These are phyloP conservation scores for Chaetothyriales sp. DNA, from an alignment of 2,329 filamentous ascomycete genomes.

Conservation along the genomic window DNA sequence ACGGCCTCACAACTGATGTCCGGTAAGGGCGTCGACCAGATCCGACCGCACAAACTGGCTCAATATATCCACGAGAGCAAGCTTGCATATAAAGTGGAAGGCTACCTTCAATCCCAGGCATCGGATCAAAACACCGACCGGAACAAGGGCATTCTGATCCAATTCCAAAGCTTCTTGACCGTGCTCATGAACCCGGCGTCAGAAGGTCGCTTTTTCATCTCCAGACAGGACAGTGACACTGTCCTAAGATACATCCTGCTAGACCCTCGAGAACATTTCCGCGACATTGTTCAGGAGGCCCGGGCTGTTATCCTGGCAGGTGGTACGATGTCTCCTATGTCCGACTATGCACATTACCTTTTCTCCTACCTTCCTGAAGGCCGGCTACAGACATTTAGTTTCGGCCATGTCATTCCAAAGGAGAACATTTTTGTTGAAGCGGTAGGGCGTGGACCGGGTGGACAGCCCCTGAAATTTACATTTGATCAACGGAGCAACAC, in stretches of 20 bases:
- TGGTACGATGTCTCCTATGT: conserved; percentile 95
- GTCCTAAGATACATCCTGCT: conserved; percentile 72
- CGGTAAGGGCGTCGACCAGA: conserved; percentile 80
- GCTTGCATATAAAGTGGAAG: conserved; percentile 84
- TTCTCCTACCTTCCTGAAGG: conserved; percentile 55
- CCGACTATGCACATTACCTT: conserved; percentile 73
- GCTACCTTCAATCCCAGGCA: conserved; percentile 47
- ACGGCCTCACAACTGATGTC: conserved; percentile 57
- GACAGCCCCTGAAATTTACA: conserved; percentile 64
- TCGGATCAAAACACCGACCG: conserved; percentile 10
- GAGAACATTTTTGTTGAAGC: conserved; percentile 68
- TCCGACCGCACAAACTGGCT: conserved; percentile 81
- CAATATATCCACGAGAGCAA: conserved; percentile 84
- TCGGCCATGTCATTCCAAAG: conserved; percentile 80
- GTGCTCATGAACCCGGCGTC: conserved; percentile 72
- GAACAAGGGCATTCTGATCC: conserved; percentile 39
- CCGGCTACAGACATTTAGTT: conserved; percentile 68
- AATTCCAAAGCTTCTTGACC: conserved; percentile 54
- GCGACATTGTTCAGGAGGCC: conserved; percentile 68
- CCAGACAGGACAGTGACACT: conserved; percentile 34
- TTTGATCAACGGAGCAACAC: conserved; percentile 60
- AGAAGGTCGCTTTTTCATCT: conserved; percentile 47
- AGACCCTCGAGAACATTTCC: conserved; percentile 82
- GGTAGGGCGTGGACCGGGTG: conserved; percentile 37
- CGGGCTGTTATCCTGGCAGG: conserved; percentile 81